Conservation (phyloP, 2,329 filamentous ascomycete genomes). For the Sarocladium kiliense region DNA sequence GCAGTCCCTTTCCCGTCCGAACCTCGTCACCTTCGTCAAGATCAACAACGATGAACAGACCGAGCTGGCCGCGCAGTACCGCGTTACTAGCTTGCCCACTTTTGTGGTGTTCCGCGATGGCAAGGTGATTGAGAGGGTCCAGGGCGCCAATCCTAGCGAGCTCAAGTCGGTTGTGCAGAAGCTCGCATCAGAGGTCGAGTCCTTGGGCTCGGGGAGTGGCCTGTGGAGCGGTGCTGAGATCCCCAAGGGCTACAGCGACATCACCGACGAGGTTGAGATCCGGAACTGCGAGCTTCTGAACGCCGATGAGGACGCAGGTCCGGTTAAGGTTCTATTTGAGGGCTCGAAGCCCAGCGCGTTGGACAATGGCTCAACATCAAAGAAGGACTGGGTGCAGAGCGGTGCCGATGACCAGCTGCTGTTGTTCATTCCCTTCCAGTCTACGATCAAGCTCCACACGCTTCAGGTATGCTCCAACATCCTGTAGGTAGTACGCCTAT, state of each 20-base stretch:
- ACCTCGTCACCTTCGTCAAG: constrained; percentile 77
- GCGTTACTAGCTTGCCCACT: constrained; percentile 76
- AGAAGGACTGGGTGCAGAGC: constrained; percentile 86
- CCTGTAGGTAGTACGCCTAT: no score
- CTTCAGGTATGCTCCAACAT: constrained; percentile 57
- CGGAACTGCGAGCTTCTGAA: constrained; percentile 84
- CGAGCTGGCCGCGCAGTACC: constrained; percentile 68
- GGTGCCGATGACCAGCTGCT: constrained; percentile 96
- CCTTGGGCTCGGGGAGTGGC: constrained; percentile 38
- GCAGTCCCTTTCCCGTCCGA: constrained; percentile 61
- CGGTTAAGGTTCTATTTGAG: constrained; percentile 71
- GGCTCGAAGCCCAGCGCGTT: constrained; percentile 59
- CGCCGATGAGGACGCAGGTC: constrained; percentile 69
- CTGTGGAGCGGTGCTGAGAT: constrained; percentile 70
- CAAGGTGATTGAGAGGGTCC: constrained; percentile 60
- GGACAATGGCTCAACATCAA: constrained; percentile 34
- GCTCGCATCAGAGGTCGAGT: constrained; percentile 61
- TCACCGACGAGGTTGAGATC: constrained; percentile 76
- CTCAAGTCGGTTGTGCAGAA: constrained; percentile 68
- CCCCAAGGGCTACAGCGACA: constrained; percentile 76
- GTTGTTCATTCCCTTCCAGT: constrained; percentile 85
- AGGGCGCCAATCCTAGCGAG: constrained; percentile 67
- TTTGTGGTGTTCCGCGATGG: constrained; percentile 82
- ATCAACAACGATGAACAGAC: constrained; percentile 76
- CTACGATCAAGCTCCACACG: constrained; percentile 83